Evolutionary conservation across 305 asterid genomes (phyloP), one percentile per base, ranked within the genome.

Genomic region (Ilex paraguariensis): DNA sequence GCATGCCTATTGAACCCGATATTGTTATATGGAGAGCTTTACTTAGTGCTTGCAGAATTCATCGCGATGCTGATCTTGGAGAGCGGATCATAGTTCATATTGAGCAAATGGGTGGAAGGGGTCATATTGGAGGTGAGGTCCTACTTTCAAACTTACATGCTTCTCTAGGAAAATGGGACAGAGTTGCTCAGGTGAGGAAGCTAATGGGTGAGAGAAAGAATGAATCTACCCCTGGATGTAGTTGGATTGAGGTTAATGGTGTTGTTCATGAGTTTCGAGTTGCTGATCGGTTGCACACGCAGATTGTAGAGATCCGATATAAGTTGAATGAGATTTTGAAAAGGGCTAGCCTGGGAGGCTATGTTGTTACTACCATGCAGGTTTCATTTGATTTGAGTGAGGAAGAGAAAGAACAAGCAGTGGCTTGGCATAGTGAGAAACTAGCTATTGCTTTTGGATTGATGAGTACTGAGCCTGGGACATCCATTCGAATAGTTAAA

Each of bases 141-240:
- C 78, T 90, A 21, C 88, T 91, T 12, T 83, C 96, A 32, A 91
- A 88, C 74, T 40, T 86, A 67, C 82, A 84, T 72, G 90, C 97
- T 67, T 91, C 95, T 57, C 69, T 78, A 42, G 96, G 93, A 5
- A 82, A 83, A 72, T 86, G 95, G 96, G 90, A 85, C 45, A 81
- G 66, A 10, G 91, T 82, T 60, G 62, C 78, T 60, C 56, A 21
- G 56, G 62, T 78, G 50, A 83, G 96, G 66, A 60, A 77, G 45
- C 53, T 5, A 33, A 78, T 78, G 82, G 80, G 61, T 15, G 65
- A 73, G 63, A 75, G 65, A 48, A 81, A 76, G 70, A 79, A 59
- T 59, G 73, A 56, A 5, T 67, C 77, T 2, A 87, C 81, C 57
- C 80, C 84, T n/a, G 95, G 96, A 17, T 74, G 83, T 56, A 87